These are phyloP conservation scores for Trichoderma simmonsii DNA, from an alignment of 2,329 filamentous ascomycete species.

Conservation along the genomic window DNA sequence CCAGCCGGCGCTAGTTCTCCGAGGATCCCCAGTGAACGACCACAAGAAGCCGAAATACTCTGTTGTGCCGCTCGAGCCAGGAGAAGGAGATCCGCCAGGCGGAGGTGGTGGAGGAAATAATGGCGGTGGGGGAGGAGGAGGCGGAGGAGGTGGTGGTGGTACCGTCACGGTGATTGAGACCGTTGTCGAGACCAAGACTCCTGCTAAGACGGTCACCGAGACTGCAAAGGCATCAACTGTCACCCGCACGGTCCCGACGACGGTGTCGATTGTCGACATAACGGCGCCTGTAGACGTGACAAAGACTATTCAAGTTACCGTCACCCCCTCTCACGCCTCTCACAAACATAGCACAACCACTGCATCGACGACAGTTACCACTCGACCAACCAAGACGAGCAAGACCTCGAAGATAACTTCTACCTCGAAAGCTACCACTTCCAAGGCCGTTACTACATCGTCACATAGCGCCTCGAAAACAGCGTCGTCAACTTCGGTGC, in stretches of 20 bases:
- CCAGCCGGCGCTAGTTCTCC: constrained; percentile 25
- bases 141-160: constrained; percentile 16
- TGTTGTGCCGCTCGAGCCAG: constrained; percentile 38
- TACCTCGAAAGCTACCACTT: constrained; percentile 2
- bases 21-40: constrained; percentile 20
- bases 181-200: constrained; percentile 29
- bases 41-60: constrained; percentile 35
- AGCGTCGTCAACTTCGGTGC: not conserved
- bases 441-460: not conserved
- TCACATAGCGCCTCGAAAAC: not conserved
- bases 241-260: constrained; percentile 29
- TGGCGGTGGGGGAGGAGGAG: constrained; percentile 16
- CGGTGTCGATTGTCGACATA: constrained; percentile 33
- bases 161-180: constrained; percentile 37
- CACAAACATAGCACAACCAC: constrained; percentile 5
- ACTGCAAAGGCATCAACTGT: constrained; percentile 30
- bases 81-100: constrained; percentile 24
- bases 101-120: constrained; percentile 19
- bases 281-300: constrained; percentile 22
- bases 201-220: constrained; percentile 28
- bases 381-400: not conserved
- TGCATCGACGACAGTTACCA: not conserved
- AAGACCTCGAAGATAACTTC: not conserved
- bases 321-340: constrained; percentile 27
- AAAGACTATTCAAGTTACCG: constrained; percentile 26